Conservation (phyloP, 2,329 filamentous ascomycete genomes). For the Lasiodiplodia sp. region DNA sequence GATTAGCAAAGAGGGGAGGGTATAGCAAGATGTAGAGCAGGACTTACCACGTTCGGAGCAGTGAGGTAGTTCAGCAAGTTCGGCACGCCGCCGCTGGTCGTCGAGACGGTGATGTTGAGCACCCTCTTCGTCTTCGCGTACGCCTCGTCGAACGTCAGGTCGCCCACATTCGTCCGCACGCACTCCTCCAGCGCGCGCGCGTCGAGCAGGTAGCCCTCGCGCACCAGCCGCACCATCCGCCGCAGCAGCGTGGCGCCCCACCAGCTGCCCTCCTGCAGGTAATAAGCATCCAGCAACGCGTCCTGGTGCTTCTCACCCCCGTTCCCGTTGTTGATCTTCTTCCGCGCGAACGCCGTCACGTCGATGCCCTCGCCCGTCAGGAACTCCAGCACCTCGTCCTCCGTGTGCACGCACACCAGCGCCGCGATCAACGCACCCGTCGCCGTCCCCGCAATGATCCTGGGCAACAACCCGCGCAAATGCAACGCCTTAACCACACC, state of each 20-base stretch:
- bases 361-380: constrained; percentile 83
- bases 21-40: neutral
- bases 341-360: constrained; percentile 74
- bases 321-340: constrained; percentile 32
- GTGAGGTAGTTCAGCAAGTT: constrained; percentile 91
- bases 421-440: constrained; percentile 91
- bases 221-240: constrained; percentile 72
- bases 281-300: constrained; percentile 31
- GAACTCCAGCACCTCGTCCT: constrained; percentile 80
- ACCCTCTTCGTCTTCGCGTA: constrained; percentile 85
- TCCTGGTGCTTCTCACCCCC: constrained; percentile 32
- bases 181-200: constrained; percentile 82
- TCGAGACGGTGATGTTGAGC: constrained; percentile 89
- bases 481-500: constrained; percentile 90
- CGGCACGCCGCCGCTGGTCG: constrained; percentile 77
- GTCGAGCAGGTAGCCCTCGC: constrained; percentile 84
- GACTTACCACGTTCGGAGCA: constrained; percentile 85
- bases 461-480: constrained; percentile 78
- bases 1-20: neutral
- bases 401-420: constrained; percentile 84
- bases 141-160: constrained; percentile 92
- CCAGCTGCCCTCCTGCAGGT: constrained; percentile 37
- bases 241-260: constrained; percentile 67
- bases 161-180: constrained; percentile 83
- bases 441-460: constrained; percentile 90